phyloP scores from a whole-genome alignment of 257 asterid genomes.

The Orobanche coerulescens region DNA sequence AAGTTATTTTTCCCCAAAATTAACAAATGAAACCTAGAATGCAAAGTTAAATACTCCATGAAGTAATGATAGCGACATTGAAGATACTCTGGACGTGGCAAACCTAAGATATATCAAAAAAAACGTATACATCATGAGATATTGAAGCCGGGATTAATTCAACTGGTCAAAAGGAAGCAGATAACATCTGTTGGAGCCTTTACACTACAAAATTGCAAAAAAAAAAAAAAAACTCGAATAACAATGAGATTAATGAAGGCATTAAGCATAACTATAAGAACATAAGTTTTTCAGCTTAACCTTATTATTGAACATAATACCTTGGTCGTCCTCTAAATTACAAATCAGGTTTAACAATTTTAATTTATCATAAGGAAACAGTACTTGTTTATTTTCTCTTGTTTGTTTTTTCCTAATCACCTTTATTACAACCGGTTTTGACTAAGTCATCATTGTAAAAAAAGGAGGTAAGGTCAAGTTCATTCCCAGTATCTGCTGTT shows the following conservation, averaged over 20 bases:
- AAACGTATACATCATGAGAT: not conserved
- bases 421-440: not conserved
- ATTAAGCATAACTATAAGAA: too few relatives aligned
- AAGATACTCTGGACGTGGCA: constrained; percentile 2
- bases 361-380: too few relatives aligned
- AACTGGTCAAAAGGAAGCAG: not conserved
- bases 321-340: not conserved
- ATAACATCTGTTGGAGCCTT: too few relatives aligned
- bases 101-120: not conserved
- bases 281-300: not conserved
- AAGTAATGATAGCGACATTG: not conserved
- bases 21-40: constrained; percentile 12
- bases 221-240: too few relatives aligned
- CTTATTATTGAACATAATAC: not conserved
- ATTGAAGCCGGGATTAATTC: not conserved
- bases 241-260: not conserved
- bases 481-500: not conserved
- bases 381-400: not conserved
- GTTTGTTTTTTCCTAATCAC: not conserved
- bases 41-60: not conserved
- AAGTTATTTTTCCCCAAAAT: not conserved
- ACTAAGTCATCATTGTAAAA: not conserved
- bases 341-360: not conserved
- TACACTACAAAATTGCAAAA: not conserved
- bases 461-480: not conserved